Conservation (phyloP, 179 eudicot species). For the Spinacia oleracea region DNA sequence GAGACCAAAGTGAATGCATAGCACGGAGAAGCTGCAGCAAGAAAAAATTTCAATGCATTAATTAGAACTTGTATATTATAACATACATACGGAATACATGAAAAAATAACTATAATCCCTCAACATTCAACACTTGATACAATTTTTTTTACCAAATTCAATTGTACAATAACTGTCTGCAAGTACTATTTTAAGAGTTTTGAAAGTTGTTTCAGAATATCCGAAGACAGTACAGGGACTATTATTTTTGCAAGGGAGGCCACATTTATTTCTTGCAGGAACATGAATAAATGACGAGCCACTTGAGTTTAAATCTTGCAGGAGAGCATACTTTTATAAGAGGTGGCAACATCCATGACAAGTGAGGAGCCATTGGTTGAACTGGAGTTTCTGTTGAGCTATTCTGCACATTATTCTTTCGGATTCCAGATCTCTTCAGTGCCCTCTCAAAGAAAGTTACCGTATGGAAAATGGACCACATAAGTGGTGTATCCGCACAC, state of each 20-base stretch:
- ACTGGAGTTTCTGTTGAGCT: slow-evolving; percentile 39
- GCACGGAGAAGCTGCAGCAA: slow-evolving; percentile 83
- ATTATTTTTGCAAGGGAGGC: not conserved
- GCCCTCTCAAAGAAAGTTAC: slow-evolving; percentile 98
- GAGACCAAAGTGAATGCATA: slow-evolving; percentile 95
- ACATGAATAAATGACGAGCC: not conserved
- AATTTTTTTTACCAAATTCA: not conserved
- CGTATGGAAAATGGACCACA: slow-evolving; percentile 97
- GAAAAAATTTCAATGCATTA: not conserved
- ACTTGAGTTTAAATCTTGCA: not conserved
- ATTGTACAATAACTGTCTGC: not conserved
- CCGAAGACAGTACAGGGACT: not conserved
- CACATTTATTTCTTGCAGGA: not conserved
- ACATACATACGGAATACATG: not conserved
- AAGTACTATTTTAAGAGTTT: not conserved
- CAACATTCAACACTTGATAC: not conserved
- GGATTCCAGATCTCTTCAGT: slow-evolving; percentile 80
- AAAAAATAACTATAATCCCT: not conserved
- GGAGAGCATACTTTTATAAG: slow-evolving; percentile 68
- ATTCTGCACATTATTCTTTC: slow-evolving; percentile 54
- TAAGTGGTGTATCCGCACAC: slow-evolving; percentile 72
- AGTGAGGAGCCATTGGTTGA: slow-evolving; percentile 91
- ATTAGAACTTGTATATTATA: not conserved
- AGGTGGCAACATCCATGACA: slow-evolving; percentile 97
- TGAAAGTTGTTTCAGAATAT: not conserved